These are phyloP conservation scores for Geotrichum macrosporum DNA, from an alignment of 1,139 yeast species.

Conservation along the genomic window DNA sequence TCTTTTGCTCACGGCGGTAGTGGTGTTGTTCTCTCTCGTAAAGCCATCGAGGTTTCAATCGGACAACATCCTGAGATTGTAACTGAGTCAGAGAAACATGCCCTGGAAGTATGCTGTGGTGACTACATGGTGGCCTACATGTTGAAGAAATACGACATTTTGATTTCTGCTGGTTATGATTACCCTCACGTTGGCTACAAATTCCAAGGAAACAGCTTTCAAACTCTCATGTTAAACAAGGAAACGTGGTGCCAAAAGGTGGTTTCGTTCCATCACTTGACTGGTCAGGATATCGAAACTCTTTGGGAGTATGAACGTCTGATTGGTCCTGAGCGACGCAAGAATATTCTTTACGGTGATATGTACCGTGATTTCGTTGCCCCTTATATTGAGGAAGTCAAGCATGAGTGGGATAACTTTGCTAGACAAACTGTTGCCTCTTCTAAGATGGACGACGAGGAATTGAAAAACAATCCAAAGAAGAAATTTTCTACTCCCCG, in stretches of 20 bases:
- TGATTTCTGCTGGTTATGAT: slow-evolving; percentile 26
- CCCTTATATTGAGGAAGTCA: slow-evolving; percentile 32
- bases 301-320: slow-evolving; percentile 39
- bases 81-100: slow-evolving; percentile 28
- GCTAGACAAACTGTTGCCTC: slow-evolving; percentile 24
- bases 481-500: slow-evolving; percentile 22
- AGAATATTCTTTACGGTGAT: slow-evolving; percentile 33
- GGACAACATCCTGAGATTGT: slow-evolving; percentile 30
- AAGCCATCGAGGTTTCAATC: slow-evolving; percentile 31
- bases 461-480: slow-evolving; percentile 19
- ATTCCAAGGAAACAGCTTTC: slow-evolving; percentile 36
- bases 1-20: slow-evolving; percentile 41
- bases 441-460: slow-evolving; percentile 21
- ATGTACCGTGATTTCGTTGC: slow-evolving; percentile 36
- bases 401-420: slow-evolving; percentile 34
- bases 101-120: slow-evolving; percentile 36
- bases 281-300: slow-evolving; percentile 35
- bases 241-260: slow-evolving; percentile 38
- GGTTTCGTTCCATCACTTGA: slow-evolving; percentile 37
- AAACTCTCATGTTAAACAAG: slow-evolving; percentile 24
- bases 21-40: slow-evolving; percentile 38
- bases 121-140: slow-evolving; percentile 38
- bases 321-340: slow-evolving; percentile 30
- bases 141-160: slow-evolving; percentile 24
- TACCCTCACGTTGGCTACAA: slow-evolving; percentile 27